phyloP scores from a whole-genome alignment of 164 flowering plant genomes.

The Warburgia ugandensis region DNA sequence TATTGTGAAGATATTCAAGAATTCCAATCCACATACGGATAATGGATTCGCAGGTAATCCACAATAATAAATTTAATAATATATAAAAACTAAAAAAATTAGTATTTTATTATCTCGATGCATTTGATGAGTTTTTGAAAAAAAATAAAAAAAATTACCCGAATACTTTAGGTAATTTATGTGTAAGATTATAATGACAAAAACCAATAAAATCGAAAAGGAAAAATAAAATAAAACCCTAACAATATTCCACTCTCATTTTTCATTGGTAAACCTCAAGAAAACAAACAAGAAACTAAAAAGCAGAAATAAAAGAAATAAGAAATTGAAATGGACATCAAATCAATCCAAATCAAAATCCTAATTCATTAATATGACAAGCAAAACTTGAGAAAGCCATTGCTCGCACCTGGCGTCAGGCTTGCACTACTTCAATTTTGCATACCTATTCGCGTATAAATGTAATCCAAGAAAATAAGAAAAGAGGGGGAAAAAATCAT shows the following conservation, averaged over 20 bases:
- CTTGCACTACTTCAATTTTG: conserved; percentile 85
- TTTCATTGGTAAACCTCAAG: background rate
- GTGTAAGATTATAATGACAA: no score
- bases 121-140: no score
- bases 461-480: background rate
- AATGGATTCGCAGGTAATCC: no score
- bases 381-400: conserved; percentile 27
- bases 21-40: no score
- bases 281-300: background rate
- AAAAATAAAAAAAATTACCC: no score
- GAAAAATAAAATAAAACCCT: background rate
- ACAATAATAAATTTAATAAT: no score
- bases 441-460: conserved; percentile 58
- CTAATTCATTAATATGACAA: background rate
- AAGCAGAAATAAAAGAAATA: background rate
- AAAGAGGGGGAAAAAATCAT: background rate
- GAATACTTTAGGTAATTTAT: no score
- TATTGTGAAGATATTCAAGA: no score
- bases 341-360: background rate
- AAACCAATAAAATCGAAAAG: background rate
- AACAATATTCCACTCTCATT: background rate
- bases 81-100: no score
- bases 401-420: conserved; percentile 81
- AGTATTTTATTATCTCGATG: no score
- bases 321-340: background rate